Conservation (phyloP, 1,284 basidiomycete species). For the Anthracocystis walkeri region DNA sequence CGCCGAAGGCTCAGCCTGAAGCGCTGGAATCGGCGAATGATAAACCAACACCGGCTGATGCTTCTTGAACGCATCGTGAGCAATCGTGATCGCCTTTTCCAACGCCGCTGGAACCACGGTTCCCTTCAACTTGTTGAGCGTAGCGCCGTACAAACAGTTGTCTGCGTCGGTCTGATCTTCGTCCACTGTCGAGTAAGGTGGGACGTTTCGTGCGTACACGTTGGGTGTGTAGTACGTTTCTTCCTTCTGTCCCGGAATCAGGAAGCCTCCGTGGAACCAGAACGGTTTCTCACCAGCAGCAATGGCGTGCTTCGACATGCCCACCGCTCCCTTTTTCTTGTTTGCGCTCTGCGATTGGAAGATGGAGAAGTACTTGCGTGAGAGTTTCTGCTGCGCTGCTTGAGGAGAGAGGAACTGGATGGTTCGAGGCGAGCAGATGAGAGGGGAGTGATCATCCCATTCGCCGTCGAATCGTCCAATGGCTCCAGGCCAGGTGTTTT, state of each 20-base stretch:
- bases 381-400: slow-evolving; percentile 27
- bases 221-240: slow-evolving; percentile 46
- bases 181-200: slow-evolving; percentile 30
- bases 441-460: slow-evolving; percentile 43
- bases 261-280: slow-evolving; percentile 42
- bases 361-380: slow-evolving; percentile 27
- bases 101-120: slow-evolving; percentile 20
- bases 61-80: slow-evolving; percentile 32
- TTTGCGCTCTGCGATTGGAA: slow-evolving; percentile 13
- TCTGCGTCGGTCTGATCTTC: slow-evolving; percentile 17
- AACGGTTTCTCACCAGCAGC: slow-evolving; percentile 36
- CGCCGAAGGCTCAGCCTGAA: neutral
- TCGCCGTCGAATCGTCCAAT: slow-evolving; percentile 42
- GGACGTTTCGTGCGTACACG: slow-evolving; percentile 34
- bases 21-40: slow-evolving; percentile 18
- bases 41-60: slow-evolving; percentile 16
- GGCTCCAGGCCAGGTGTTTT: slow-evolving; percentile 47
- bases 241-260: slow-evolving; percentile 13
- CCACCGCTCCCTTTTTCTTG: slow-evolving; percentile 1
- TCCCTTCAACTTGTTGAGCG: slow-evolving; percentile 38
- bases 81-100: slow-evolving; percentile 21
- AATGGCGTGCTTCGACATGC: slow-evolving; percentile 14
- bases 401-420: slow-evolving; percentile 43
- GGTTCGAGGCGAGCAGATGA: slow-evolving; percentile 38
- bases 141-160: slow-evolving; percentile 38